Conservation (phyloP, 164 flowering plant genomes). For the Umbellularia californica region DNA sequence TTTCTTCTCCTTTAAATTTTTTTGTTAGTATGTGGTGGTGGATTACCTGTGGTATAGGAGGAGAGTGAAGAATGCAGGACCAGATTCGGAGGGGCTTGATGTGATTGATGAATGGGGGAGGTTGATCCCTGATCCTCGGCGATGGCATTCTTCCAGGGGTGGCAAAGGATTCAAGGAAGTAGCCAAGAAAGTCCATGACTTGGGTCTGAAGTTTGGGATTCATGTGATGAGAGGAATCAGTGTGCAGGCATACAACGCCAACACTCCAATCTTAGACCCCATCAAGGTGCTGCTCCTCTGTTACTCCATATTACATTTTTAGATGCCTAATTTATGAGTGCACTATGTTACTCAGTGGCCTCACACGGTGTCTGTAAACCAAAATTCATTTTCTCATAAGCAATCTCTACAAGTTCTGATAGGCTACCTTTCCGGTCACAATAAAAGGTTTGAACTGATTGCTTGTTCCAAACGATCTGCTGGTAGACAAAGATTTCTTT, state of each 20-base stretch:
- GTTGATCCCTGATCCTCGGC: conserved; percentile 69
- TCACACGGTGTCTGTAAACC: background rate
- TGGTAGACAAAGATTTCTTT: background rate
- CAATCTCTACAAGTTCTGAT: too few relatives aligned
- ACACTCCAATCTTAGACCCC: conserved; percentile 70
- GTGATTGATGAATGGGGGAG: conserved; percentile 97
- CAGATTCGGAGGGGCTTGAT: conserved; percentile 75
- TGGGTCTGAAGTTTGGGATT: conserved; percentile 94
- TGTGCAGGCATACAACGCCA: conserved; percentile 82
- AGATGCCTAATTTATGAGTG: background rate
- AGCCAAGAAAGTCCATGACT: conserved; percentile 66
- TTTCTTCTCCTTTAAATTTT: background rate
- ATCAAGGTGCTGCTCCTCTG: conserved; percentile 35
- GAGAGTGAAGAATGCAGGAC: conserved; percentile 54
- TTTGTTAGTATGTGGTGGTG: conserved; percentile 76
- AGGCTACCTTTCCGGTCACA: background rate
- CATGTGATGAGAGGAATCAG: conserved; percentile 99
- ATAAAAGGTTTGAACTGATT: background rate
- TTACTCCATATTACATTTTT: background rate
- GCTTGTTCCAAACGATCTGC: background rate
- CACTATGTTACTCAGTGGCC: background rate
- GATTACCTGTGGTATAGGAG: conserved; percentile 95
- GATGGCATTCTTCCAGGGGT: conserved; percentile 84
- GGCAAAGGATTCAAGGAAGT: conserved; percentile 80
- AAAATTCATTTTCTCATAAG: too few relatives aligned